Evolutionary conservation across 768 basidiomycete species (phyloP), one percentile per base, ranked within the genome.

Genomic region (Trametes gibbosa): DNA sequence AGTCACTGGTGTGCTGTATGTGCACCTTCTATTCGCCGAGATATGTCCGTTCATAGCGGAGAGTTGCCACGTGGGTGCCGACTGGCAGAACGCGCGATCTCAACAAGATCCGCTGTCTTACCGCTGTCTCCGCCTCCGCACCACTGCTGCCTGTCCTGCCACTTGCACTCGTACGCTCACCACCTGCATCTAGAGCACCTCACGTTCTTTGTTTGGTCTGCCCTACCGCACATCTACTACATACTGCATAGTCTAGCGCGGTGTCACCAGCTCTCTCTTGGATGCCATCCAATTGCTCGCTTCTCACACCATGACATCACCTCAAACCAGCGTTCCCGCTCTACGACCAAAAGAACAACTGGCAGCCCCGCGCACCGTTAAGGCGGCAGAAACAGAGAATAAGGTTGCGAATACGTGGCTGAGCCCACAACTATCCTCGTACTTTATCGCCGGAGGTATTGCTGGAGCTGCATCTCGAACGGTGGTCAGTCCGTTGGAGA

Each of bases 401-500:
- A 66, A 62, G 41, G 34, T 37, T 6, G 48, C 46, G 5, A 40
- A 43, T 4, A 40, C 64, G 8, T 66, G 56, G 61, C 45, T 75
- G 27, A 74, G 65, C 58, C 72, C 75, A 5, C 74, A 78, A 54
- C 64, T 77, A 27, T 64, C 72, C 23, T 74, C 79, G 45, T 84
- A 83, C 64, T 83, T 83, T 65, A 73, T 83, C 58, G 82, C 83
- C 1, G 82, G 82, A 35, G 82, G 82, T 29, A 55, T 79, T 52
- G 82, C 82, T 32, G 82, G 82, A 27, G 82, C 83, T 35, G 85
- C 92, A 9, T 92, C 90, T 58, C 79, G 95, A 54, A 97, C 95
- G 2, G 91, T 97, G 14, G 96, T 98, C 49, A 89, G 86, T 65
- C 96, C 95, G 10, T 72, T 98, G 14, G 95, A 98, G 68, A 77